phyloP scores from a whole-genome alignment of 2,329 filamentous ascomycete genomes.

The Thelonectria blattea region DNA sequence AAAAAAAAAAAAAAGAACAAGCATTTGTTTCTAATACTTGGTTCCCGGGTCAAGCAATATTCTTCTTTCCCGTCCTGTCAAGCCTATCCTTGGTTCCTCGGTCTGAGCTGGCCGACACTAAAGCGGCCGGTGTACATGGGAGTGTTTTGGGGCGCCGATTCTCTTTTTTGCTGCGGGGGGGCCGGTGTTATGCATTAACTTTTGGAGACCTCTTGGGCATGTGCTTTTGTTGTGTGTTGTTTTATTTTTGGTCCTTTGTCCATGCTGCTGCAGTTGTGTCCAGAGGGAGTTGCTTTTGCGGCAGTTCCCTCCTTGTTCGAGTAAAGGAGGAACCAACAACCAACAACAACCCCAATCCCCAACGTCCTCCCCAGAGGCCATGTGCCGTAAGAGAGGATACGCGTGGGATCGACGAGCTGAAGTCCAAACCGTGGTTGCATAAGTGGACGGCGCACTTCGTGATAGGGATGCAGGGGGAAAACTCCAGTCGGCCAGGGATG shows the following conservation, averaged over 20 bases:
- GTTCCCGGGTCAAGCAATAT: slow-evolving; percentile 2
- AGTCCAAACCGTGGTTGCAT: neutral
- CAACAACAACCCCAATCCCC: no score
- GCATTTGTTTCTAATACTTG: neutral
- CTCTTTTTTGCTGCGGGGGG: neutral
- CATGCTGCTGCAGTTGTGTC: neutral
- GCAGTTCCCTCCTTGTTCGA: no score
- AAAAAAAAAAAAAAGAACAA: neutral
- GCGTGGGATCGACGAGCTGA: neutral
- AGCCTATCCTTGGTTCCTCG: slow-evolving; percentile 13
- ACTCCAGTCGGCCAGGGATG: slow-evolving; percentile 1
- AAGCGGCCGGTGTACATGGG: neutral
- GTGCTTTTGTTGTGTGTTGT: no score
- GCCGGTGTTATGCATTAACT: slow-evolving; percentile 8
- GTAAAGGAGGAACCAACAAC: no score
- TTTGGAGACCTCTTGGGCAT: neutral
- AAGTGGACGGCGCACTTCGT: neutral
- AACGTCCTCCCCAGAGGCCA: neutral
- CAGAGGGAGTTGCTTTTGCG: neutral
- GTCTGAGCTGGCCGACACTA: slow-evolving; percentile 4
- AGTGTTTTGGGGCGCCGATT: neutral
- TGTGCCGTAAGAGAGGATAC: neutral
- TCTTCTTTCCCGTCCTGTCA: neutral
- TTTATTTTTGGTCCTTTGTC: no score
- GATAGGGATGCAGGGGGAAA: neutral